phyloP scores from a whole-genome alignment of 768 basidiomycete genomes.

The Trametes punicea region DNA sequence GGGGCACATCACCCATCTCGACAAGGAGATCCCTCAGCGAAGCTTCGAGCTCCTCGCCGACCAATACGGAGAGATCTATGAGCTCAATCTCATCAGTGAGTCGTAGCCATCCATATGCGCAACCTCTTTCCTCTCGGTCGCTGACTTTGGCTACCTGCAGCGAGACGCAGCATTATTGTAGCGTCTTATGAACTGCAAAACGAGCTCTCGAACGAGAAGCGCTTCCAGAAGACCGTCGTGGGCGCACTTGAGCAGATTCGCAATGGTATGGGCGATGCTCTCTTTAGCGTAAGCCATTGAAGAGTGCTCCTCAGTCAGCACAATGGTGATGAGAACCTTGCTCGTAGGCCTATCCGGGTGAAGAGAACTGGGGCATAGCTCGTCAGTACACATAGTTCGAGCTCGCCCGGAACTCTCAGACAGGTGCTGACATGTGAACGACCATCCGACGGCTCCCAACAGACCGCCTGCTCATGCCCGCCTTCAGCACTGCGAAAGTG shows the following conservation, averaged over 20 bases:
- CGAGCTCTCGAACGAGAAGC: conserved; percentile 41
- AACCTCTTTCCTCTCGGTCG: not conserved
- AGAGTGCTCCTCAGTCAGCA: not conserved
- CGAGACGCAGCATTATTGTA: conserved; percentile 28
- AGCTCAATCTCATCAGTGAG: conserved; percentile 36
- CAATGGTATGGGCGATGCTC: conserved; percentile 38
- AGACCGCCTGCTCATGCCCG: conserved; percentile 41
- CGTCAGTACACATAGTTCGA: conserved; percentile 29
- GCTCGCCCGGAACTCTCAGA: too few relatives aligned
- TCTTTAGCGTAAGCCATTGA: conserved; percentile 41
- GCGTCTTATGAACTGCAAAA: conserved; percentile 37
- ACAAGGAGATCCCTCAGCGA: conserved; percentile 35
- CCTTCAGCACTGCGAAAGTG: conserved; percentile 41
- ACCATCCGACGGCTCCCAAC: not conserved
- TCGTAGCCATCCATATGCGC: not conserved
- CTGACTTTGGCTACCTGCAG: conserved; percentile 16
- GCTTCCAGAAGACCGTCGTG: conserved; percentile 38
- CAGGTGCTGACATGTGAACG: not conserved
- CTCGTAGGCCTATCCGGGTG: conserved; percentile 34
- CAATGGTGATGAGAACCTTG: not conserved
- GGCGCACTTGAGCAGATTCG: conserved; percentile 36
- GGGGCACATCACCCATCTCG: conserved; percentile 37
- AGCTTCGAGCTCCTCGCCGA: conserved; percentile 36
- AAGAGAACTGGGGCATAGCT: conserved; percentile 46
- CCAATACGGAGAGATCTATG: conserved; percentile 42